Conservation (phyloP, 2,329 filamentous ascomycete genomes). For the Diaporthe longicolla region DNA sequence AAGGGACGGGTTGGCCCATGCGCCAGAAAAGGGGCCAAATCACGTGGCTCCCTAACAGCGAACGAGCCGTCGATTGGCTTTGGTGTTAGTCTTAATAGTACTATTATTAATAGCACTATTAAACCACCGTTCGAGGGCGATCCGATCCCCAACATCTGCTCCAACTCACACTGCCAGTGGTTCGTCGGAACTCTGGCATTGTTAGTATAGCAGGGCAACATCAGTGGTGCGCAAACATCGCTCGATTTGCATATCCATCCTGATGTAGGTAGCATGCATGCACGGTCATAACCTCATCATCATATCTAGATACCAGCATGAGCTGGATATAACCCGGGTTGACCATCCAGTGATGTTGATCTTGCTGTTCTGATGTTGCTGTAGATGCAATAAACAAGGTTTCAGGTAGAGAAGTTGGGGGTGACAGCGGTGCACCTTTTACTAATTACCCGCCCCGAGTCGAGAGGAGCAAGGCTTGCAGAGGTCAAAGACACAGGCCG, state of each 20-base stretch:
- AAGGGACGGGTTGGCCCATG: constrained; percentile 9
- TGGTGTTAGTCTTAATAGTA: not conserved
- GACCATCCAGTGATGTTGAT: not conserved
- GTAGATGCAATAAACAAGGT: not conserved
- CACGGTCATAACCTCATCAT: not conserved
- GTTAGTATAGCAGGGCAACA: not conserved
- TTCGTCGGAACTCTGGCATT: not conserved
- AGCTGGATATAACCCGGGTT: not conserved
- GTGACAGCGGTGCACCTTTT: not conserved
- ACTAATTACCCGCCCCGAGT: constrained; percentile 4
- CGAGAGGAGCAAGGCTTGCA: too few relatives aligned
- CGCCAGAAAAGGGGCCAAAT: constrained; percentile 19
- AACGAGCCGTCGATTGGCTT: constrained; percentile 2
- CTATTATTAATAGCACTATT: not conserved
- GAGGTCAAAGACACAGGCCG: not conserved
- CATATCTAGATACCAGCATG: not conserved
- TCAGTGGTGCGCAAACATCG: constrained; percentile 3
- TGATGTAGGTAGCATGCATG: not conserved
- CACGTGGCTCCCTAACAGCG: constrained; percentile 38
- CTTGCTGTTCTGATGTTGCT: not conserved
- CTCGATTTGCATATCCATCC: not conserved
- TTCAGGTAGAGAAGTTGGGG: constrained; percentile 22
- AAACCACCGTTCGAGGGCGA: constrained; percentile 3
- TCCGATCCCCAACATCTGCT: constrained; percentile 1
- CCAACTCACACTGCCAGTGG: not conserved